Evolutionary conservation across 257 asterid species (phyloP).

Genomic region (Euphrasia confusa): DNA sequence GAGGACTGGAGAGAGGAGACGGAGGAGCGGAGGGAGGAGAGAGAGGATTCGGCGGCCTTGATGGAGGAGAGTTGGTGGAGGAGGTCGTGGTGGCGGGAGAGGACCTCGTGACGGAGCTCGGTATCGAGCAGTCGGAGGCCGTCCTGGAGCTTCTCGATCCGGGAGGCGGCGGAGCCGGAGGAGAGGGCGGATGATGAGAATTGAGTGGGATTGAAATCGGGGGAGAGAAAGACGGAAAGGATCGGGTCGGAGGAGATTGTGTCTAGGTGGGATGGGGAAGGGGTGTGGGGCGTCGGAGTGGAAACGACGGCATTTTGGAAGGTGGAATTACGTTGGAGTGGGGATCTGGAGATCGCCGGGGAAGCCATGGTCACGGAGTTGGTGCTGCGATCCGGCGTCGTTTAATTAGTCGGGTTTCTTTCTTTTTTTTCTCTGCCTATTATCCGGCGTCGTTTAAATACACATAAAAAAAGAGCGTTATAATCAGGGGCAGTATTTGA

Average conservation of each 20-base stretch:
- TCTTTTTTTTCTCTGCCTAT: no score
- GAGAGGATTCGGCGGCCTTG: slow-evolving; percentile 65
- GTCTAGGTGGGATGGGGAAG: slow-evolving; percentile 35
- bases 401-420: no score
- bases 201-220: slow-evolving; percentile 71
- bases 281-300: slow-evolving; percentile 29
- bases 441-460: no score
- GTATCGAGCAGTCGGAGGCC: slow-evolving; percentile 76
- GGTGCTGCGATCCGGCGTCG: not conserved
- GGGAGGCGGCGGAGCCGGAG: slow-evolving; percentile 92
- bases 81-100: slow-evolving; percentile 77
- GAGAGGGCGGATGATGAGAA: slow-evolving; percentile 97
- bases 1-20: slow-evolving; percentile 74
- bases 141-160: slow-evolving; percentile 85
- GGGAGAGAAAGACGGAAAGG: slow-evolving; percentile 77
- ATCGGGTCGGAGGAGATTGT: slow-evolving; percentile 80
- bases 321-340: slow-evolving; percentile 76
- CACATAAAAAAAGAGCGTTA: no score
- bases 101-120: slow-evolving; percentile 84
- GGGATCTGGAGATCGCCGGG: slow-evolving; percentile 59
- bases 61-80: slow-evolving; percentile 83
- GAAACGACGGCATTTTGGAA: slow-evolving; percentile 43
- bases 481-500: no score
- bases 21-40: slow-evolving; percentile 68
- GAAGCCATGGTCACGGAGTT: slow-evolving; percentile 42